A percentile compares a stretch with the other conserved stretches of the same genome.
Evolutionary conservation across 2,329 filamentous ascomycete species (phyloP).

Genomic region (Arthrobotrys megalospora): DNA sequence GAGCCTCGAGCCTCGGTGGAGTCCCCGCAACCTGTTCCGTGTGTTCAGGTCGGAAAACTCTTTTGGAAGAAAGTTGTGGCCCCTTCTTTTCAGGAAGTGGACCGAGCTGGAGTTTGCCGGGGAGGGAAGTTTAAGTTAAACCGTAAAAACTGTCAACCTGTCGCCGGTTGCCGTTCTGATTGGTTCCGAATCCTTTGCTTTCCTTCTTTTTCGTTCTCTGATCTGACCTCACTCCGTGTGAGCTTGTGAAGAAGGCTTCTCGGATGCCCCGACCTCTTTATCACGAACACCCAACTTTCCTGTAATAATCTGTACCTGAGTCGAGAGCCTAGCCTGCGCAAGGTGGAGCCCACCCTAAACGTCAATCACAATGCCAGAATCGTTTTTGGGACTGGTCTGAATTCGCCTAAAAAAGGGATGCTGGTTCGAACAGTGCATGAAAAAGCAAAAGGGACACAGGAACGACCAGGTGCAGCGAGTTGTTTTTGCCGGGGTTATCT

Average conservation of each 20-base stretch:
- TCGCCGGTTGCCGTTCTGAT: slow-evolving; percentile 20
- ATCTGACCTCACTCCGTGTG: not conserved
- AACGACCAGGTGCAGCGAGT: slow-evolving; percentile 41
- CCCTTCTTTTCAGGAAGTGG: slow-evolving; percentile 25
- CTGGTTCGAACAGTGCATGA: slow-evolving; percentile 34
- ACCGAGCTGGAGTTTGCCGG: slow-evolving; percentile 42
- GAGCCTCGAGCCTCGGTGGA: slow-evolving; percentile 61
- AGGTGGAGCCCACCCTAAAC: slow-evolving; percentile 58
- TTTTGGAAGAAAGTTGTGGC: slow-evolving; percentile 16
- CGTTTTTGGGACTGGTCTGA: slow-evolving; percentile 41
- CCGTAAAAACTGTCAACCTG: slow-evolving; percentile 21
- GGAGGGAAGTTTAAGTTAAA: slow-evolving; percentile 22
- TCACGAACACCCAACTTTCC: slow-evolving; percentile 31
- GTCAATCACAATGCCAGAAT: slow-evolving; percentile 52
- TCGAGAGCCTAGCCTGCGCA: slow-evolving; percentile 54
- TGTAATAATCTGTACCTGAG: slow-evolving; percentile 52
- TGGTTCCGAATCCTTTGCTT: slow-evolving; percentile 27
- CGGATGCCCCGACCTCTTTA: slow-evolving; percentile 60
- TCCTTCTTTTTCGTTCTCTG: not conserved
- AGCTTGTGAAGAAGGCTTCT: slow-evolving; percentile 24
- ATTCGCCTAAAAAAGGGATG: slow-evolving; percentile 59
- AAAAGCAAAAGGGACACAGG: slow-evolving; percentile 50
- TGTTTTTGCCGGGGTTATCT: slow-evolving; percentile 40
- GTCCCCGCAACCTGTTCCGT: slow-evolving; percentile 57
- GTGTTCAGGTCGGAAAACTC: slow-evolving; percentile 29